Conservation (phyloP, 2,329 filamentous ascomycete species). For the Colletotrichum spaethianum region DNA sequence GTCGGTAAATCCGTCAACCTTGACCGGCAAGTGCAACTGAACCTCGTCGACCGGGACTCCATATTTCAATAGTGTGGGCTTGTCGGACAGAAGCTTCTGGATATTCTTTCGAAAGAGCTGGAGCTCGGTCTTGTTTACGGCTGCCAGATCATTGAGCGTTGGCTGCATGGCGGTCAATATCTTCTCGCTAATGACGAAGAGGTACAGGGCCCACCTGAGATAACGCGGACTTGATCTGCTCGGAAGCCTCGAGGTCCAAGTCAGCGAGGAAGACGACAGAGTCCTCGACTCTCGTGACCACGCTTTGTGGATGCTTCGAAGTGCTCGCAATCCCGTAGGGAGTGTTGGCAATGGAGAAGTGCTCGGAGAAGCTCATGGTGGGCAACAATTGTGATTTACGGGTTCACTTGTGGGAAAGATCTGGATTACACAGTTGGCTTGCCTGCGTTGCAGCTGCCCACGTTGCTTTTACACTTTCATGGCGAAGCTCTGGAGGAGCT, state of each 20-base stretch:
- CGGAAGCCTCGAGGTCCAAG: conserved; percentile 49
- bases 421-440: neutral
- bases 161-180: conserved; percentile 49
- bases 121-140: conserved; percentile 56
- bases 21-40: conserved; percentile 67
- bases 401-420: neutral
- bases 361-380: conserved; percentile 53
- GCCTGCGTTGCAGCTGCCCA: neutral
- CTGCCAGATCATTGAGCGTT: conserved; percentile 65
- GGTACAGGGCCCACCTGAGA: neutral
- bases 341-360: conserved; percentile 68
- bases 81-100: conserved; percentile 49
- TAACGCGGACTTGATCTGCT: conserved; percentile 14
- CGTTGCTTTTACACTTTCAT: conserved; percentile 11
- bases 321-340: conserved; percentile 68
- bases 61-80: conserved; percentile 1
- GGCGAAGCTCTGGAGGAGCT: neutral
- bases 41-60: conserved; percentile 40
- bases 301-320: conserved; percentile 51
- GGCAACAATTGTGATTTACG: neutral
- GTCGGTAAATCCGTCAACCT: conserved; percentile 68
- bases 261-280: conserved; percentile 66
- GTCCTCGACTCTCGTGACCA: conserved; percentile 65
- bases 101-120: conserved; percentile 57
- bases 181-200: conserved; percentile 42